Conservation (phyloP, 768 basidiomycete species). For the Pluteus cervinus region DNA sequence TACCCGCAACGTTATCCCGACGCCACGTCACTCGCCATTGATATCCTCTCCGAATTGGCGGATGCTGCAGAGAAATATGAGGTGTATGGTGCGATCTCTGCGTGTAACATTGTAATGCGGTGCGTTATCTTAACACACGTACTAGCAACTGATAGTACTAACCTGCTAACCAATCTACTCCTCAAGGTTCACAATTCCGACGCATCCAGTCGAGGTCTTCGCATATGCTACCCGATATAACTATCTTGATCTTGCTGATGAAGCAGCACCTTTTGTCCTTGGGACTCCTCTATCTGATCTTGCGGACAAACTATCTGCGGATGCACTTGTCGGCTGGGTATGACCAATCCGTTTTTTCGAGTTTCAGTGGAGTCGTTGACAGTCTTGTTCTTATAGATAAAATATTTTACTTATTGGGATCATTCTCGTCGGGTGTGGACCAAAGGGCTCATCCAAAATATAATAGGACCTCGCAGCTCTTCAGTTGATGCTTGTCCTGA, state of each 20-base stretch:
- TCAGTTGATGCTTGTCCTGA: too few species aligned
- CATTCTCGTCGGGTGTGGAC: too few species aligned
- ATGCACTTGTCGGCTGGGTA: too few species aligned
- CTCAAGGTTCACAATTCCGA: constrained; percentile 11
- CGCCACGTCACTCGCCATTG: constrained; percentile 12
- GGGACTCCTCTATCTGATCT: constrained; percentile 8
- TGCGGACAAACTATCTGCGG: too few species aligned
- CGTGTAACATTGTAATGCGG: constrained; percentile 17
- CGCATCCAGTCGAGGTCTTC: constrained; percentile 14
- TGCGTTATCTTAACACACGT: constrained; percentile 6
- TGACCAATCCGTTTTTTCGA: too few species aligned
- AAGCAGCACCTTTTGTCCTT: constrained; percentile 13
- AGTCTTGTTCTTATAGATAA: too few species aligned
- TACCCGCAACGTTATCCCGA: constrained; percentile 18
- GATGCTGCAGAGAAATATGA: constrained; percentile 24
- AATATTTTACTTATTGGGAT: too few species aligned
- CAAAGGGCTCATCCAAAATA: too few species aligned
- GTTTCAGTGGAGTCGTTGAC: too few species aligned
- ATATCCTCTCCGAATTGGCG: constrained; percentile 12
- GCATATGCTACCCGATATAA: constrained; percentile 16
- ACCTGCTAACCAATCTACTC: neutral
- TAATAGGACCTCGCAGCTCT: too few species aligned
- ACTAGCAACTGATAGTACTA: neutral
- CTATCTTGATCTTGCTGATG: constrained; percentile 14
- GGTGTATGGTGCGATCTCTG: constrained; percentile 19